Percentiles rank a stretch among this genome's conserved stretches.
These are phyloP conservation scores for Drosera spatulata DNA, from an alignment of 179 eudicot genomes.

Conservation along the genomic window DNA sequence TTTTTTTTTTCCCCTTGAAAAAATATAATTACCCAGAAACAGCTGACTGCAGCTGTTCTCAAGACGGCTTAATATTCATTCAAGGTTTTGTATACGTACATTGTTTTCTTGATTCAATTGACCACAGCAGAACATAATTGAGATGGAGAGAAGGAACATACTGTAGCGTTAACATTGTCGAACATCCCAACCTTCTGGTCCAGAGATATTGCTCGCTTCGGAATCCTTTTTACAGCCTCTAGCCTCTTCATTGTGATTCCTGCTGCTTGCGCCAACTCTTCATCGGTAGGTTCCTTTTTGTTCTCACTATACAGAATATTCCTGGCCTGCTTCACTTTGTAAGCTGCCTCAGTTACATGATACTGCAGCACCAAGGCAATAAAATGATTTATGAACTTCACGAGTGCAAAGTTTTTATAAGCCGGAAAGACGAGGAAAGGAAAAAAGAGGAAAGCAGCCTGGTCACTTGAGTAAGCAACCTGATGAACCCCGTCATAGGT, in stretches of 20 bases:
- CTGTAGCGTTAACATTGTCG: constrained; percentile 67
- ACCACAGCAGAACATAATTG: too few relatives aligned
- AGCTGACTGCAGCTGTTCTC: too few relatives aligned
- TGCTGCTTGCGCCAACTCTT: constrained; percentile 79
- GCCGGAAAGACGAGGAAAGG: neutral
- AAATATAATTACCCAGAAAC: too few relatives aligned
- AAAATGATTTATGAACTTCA: too few relatives aligned
- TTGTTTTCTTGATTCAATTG: too few relatives aligned
- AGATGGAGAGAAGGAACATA: constrained; percentile 15
- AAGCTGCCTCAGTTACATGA: constrained; percentile 81
- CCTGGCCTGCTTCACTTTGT: constrained; percentile 72
- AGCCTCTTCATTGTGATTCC: constrained; percentile 89
- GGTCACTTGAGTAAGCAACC: neutral
- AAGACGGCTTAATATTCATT: too few relatives aligned
- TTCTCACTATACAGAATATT: constrained; percentile 50
- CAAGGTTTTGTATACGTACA: too few relatives aligned
- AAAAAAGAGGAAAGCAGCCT: neutral
- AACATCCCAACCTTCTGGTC: constrained; percentile 73
- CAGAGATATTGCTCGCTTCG: constrained; percentile 85
- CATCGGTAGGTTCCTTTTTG: constrained; percentile 62
- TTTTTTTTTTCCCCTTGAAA: too few relatives aligned
- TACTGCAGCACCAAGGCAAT: constrained; percentile 28
- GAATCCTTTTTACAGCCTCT: constrained; percentile 53
- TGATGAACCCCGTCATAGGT: neutral
- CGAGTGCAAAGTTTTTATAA: too few relatives aligned